Percentiles rank a stretch among this genome's conserved stretches.
Evolutionary conservation across 768 basidiomycete genomes (phyloP).

Genomic region (Rhodosporidiobolus sp.): DNA sequence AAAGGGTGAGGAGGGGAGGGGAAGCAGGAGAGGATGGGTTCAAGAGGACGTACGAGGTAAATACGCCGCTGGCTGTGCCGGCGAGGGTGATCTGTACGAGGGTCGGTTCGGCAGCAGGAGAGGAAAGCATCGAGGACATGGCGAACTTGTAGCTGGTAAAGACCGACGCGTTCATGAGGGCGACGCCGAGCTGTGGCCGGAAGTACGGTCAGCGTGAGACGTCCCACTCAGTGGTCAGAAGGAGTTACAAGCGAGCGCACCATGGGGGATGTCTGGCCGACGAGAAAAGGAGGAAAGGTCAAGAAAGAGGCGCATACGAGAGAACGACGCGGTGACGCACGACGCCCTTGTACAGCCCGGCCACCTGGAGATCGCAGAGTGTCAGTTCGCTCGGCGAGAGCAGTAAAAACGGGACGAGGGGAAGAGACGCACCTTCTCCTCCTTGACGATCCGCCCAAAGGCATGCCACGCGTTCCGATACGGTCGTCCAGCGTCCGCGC

Average conservation of each 20-base stretch:
- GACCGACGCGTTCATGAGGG: constrained; percentile 77
- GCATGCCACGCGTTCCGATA: constrained; percentile 65
- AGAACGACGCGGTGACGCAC: constrained; percentile 6
- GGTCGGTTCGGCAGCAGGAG: constrained; percentile 57
- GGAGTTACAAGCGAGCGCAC: constrained; percentile 52
- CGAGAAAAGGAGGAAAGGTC: background rate
- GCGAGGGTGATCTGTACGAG: constrained; percentile 71
- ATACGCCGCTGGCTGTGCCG: constrained; percentile 73
- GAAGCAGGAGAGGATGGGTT: background rate
- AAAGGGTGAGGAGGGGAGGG: background rate
- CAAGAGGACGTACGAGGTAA: constrained; percentile 66
- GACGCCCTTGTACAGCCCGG: constrained; percentile 68
- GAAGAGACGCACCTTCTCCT: constrained; percentile 60
- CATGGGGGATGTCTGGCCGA: constrained; percentile 61
- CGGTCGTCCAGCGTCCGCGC: constrained; percentile 43
- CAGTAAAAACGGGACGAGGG: background rate
- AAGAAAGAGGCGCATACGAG: background rate
- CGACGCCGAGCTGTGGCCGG: constrained; percentile 59
- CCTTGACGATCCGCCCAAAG: constrained; percentile 63
- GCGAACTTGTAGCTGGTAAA: constrained; percentile 81
- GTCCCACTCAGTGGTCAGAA: background rate
- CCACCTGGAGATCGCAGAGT: background rate
- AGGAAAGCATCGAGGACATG: constrained; percentile 63
- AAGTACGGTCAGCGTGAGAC: background rate
- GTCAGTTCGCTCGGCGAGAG: background rate